Conservation (phyloP, 768 basidiomycete species). For the Boletellus sp. region DNA sequence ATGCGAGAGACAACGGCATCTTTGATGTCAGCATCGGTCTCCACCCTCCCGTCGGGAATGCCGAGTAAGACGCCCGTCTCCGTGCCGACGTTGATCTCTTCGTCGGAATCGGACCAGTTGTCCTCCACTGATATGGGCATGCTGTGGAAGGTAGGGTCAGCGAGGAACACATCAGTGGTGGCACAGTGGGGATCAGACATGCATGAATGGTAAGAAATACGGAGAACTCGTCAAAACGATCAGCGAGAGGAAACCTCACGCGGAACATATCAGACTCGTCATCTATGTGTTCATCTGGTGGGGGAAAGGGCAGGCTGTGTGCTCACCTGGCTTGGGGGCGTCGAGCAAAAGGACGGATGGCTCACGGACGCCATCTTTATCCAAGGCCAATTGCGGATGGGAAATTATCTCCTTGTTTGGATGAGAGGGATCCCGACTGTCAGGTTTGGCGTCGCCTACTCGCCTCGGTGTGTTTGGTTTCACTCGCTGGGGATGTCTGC, state of each 20-base stretch:
- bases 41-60: constrained; percentile 71
- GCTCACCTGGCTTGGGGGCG: constrained; percentile 19
- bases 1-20: constrained; percentile 88
- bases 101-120: constrained; percentile 81
- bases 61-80: constrained; percentile 78
- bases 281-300: constrained; percentile 51
- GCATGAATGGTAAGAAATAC: constrained; percentile 87
- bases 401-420: constrained; percentile 21
- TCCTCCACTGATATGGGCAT: constrained; percentile 49
- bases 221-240: constrained; percentile 59
- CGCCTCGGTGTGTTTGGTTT: not conserved
- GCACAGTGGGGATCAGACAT: constrained; percentile 56
- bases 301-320: constrained; percentile 6
- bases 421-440: not conserved
- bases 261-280: constrained; percentile 76
- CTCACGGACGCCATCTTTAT: constrained; percentile 19
- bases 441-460: not conserved
- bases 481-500: constrained; percentile 44
- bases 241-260: constrained; percentile 58
- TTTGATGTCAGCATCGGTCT: constrained; percentile 51
- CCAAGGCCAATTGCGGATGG: constrained; percentile 1
- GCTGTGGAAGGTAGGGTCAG: constrained; percentile 9
- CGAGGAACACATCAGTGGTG: constrained; percentile 1
- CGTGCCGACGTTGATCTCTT: constrained; percentile 49
- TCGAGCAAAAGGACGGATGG: constrained; percentile 4